phyloP scores from a whole-genome alignment of 768 basidiomycete species.

The Gyrodon lividus region DNA sequence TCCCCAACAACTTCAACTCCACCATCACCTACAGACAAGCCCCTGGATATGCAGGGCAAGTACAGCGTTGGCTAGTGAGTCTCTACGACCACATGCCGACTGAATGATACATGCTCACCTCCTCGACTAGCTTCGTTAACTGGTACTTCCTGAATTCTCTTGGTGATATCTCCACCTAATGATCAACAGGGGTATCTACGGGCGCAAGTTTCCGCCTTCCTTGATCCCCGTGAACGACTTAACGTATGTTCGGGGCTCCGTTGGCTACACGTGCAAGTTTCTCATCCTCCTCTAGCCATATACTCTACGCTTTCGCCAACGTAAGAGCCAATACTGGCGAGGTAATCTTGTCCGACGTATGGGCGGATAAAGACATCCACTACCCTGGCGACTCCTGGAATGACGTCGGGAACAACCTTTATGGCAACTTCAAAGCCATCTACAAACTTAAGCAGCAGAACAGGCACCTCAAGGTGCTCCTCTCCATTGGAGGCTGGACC shows the following conservation, averaged over 20 bases:
- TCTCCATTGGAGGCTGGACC: conserved; percentile 96
- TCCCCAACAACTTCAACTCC: conserved; percentile 7
- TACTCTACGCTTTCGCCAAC: conserved; percentile 93
- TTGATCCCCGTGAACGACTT: conserved; percentile 80
- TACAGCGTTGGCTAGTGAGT: conserved; percentile 82
- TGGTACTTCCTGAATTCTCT: conserved; percentile 45
- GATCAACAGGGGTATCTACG: conserved; percentile 84
- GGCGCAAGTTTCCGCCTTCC: conserved; percentile 85
- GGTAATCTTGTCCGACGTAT: conserved; percentile 83
- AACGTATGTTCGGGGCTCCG: conserved; percentile 54
- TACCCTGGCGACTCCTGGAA: conserved; percentile 96
- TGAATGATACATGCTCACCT: conserved; percentile 11
- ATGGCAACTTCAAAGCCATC: conserved; percentile 93
- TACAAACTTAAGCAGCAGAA: conserved; percentile 87
- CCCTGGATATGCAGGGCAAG: conserved; percentile 52
- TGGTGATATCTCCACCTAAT: conserved; percentile 7
- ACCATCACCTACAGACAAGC: conserved; percentile 5
- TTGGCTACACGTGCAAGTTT: conserved; percentile 1
- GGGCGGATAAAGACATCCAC: conserved; percentile 98
- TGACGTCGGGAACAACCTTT: conserved; percentile 85
- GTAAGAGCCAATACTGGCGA: conserved; percentile 80
- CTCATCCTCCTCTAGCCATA: conserved; percentile 52
- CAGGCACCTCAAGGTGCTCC: conserved; percentile 73
- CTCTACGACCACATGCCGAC: background rate
- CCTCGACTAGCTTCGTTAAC: conserved; percentile 62